phyloP scores from a whole-genome alignment of 2,329 filamentous ascomycete genomes.

The Penicillium brevicompactum region DNA sequence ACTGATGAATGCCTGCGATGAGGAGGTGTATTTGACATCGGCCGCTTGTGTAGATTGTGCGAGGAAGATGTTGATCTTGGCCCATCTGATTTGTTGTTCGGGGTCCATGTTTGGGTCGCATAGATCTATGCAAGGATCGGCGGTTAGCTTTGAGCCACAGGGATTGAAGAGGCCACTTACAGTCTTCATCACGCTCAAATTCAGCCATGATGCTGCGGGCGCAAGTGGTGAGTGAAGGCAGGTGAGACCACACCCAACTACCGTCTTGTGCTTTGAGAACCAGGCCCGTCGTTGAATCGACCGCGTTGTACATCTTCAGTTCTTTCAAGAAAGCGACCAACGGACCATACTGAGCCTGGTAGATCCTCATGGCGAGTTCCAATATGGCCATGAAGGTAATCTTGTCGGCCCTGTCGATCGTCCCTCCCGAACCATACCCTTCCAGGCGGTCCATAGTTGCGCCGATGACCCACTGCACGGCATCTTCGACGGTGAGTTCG shows the following conservation, averaged over 20 bases:
- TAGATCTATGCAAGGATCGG: background rate
- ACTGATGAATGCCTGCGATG: background rate
- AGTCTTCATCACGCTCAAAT: background rate
- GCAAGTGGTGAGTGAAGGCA: background rate
- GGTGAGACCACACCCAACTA: slow-evolving; percentile 6
- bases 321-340: slow-evolving; percentile 1
- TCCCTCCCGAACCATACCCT: background rate
- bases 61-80: slow-evolving; percentile 3
- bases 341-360: background rate
- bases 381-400: slow-evolving; percentile 2
- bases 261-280: slow-evolving; percentile 4
- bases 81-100: slow-evolving; percentile 3
- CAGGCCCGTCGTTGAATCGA: slow-evolving; percentile 1
- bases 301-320: slow-evolving; percentile 5
- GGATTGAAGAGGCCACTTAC: background rate
- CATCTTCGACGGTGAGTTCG: background rate
- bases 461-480: slow-evolving; percentile 2
- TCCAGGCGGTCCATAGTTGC: slow-evolving; percentile 6
- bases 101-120: background rate
- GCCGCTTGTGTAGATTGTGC: slow-evolving; percentile 3
- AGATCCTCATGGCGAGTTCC: slow-evolving; percentile 4
- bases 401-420: slow-evolving; percentile 1
- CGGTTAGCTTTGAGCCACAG: background rate
- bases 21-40: background rate
- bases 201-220: background rate